A percentile compares a stretch with the other conserved stretches of the same genome.
These are phyloP conservation scores for Alternaria sp. DNA, from an alignment of 2,329 filamentous ascomycete genomes.

Conservation along the genomic window DNA sequence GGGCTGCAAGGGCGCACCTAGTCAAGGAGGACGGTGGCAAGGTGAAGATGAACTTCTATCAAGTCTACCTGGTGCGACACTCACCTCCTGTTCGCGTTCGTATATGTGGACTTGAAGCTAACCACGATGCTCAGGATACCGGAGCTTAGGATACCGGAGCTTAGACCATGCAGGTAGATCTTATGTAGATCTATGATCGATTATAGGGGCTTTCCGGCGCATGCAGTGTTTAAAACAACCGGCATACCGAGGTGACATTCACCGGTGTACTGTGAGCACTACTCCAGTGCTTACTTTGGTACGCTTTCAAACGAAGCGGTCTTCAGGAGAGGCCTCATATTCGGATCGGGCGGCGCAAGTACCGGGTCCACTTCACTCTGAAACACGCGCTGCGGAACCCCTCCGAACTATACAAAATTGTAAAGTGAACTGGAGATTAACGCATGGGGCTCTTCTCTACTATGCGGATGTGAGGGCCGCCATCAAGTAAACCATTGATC, in stretches of 20 bases:
- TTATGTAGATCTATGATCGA: not conserved
- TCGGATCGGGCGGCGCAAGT: not conserved
- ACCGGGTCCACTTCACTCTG: not conserved
- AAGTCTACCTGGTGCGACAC: slow-evolving; percentile 60
- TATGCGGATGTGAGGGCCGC: not conserved
- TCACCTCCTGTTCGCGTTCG: not conserved
- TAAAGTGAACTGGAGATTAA: not conserved
- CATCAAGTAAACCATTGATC: not conserved
- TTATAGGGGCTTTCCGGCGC: not conserved
- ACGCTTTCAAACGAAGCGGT: not conserved
- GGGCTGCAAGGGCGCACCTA: slow-evolving; percentile 63
- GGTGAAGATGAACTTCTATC: slow-evolving; percentile 62
- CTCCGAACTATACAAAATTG: not conserved
- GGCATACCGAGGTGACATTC: not conserved
- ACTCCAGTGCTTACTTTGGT: not conserved
- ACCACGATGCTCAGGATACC: slow-evolving; percentile 1
- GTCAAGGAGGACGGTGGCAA: slow-evolving; percentile 58
- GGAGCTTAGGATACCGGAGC: slow-evolving; percentile 23
- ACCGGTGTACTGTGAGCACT: not conserved
- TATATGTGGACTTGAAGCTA: slow-evolving; percentile 6
- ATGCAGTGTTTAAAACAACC: slow-evolving; percentile 2
- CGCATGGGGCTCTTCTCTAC: not conserved
- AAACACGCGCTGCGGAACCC: not conserved
- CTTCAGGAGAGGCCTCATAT: not conserved
- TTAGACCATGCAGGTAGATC: slow-evolving; percentile 12